Conservation (phyloP, 2,329 filamentous ascomycete species). For the Aureobasidium lini region DNA sequence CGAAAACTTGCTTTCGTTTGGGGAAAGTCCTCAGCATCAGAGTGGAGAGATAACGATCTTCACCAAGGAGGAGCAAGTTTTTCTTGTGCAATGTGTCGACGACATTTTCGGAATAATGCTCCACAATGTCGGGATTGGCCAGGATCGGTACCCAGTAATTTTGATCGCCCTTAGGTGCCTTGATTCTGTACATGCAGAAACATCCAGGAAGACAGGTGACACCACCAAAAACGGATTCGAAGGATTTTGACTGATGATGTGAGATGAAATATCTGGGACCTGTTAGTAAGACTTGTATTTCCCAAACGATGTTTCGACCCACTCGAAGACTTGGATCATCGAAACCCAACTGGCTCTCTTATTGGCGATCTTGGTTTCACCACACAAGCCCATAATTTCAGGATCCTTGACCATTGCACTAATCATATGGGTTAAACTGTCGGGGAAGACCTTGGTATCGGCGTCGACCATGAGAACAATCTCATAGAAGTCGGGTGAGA, state of each 20-base stretch:
- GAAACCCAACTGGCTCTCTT: conserved; percentile 92
- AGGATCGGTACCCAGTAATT: conserved; percentile 99
- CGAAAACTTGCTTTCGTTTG: conserved; percentile 97
- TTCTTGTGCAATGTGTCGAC: conserved; percentile 98
- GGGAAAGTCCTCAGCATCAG: conserved; percentile 98
- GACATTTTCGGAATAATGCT: conserved; percentile 98
- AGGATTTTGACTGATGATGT: conserved; percentile 92
- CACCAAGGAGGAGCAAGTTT: conserved; percentile 82
- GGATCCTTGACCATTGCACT: conserved; percentile 99
- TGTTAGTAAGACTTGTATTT: background rate
- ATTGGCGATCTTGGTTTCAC: conserved; percentile 99
- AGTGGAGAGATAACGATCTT: conserved; percentile 92
- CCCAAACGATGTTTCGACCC: background rate
- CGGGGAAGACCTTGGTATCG: conserved; percentile 97
- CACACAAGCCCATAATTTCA: conserved; percentile 97
- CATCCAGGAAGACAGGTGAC: conserved; percentile 97
- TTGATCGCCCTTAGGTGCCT: conserved; percentile 93
- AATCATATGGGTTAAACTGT: conserved; percentile 97
- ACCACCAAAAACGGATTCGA: conserved; percentile 97
- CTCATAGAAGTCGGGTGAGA: conserved; percentile 96
- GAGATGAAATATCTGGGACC: conserved; percentile 74
- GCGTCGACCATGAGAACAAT: conserved; percentile 98
- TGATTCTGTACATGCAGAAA: conserved; percentile 99
- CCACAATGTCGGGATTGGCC: conserved; percentile 95
- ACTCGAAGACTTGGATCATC: conserved; percentile 95